Conservation (phyloP, 2,329 filamentous ascomycete genomes). For the Cladosporium sp. region DNA sequence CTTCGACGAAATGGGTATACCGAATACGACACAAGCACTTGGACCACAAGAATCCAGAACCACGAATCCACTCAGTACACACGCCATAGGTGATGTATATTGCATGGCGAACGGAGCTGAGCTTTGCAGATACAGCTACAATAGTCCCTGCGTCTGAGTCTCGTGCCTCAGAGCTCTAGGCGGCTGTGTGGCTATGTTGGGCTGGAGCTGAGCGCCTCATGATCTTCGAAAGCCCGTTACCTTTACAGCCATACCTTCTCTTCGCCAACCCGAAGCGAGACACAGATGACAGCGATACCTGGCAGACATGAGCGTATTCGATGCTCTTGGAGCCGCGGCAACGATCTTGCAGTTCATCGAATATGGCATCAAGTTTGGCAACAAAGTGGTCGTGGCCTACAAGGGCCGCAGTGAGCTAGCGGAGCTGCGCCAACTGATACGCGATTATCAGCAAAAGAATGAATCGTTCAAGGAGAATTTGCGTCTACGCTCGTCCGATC, state of each 20-base stretch:
- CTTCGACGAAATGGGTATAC: too few species aligned
- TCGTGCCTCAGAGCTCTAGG: background rate
- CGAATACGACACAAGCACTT: too few species aligned
- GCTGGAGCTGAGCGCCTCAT: background rate
- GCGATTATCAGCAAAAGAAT: background rate
- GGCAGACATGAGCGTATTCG: background rate
- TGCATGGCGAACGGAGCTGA: background rate
- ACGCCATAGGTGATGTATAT: background rate
- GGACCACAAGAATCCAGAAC: too few species aligned
- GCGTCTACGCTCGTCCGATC: background rate
- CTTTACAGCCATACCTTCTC: too few species aligned
- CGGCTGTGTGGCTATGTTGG: too few species aligned
- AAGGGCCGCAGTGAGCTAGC: background rate
- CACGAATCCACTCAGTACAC: background rate
- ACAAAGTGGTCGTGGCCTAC: background rate
- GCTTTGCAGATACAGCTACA: background rate
- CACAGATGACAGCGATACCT: background rate
- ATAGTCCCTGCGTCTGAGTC: background rate
- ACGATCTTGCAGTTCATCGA: slow-evolving; percentile 3
- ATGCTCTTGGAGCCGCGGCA: background rate
- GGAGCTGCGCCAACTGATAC: background rate
- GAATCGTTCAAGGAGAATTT: background rate
- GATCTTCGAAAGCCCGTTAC: too few species aligned
- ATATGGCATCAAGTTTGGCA: slow-evolving; percentile 4
- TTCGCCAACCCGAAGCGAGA: background rate